phyloP scores from a whole-genome alignment of 257 asterid species.

The Solanum rostratum region DNA sequence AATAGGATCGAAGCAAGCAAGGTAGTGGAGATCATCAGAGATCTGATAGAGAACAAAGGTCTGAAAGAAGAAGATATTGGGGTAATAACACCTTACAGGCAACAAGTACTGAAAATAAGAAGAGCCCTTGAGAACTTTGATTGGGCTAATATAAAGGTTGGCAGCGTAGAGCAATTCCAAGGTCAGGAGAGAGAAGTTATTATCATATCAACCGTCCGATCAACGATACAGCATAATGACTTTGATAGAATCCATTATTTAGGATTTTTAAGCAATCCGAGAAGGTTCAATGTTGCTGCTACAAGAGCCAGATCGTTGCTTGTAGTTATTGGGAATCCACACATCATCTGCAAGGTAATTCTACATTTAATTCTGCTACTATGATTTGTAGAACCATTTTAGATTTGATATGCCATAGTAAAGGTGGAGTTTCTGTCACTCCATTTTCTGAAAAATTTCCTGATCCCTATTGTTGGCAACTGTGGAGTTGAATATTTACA shows the following conservation, averaged over 20 bases:
- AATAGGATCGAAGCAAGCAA: slow-evolving; percentile 87
- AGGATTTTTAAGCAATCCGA: slow-evolving; percentile 92
- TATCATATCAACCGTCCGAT: slow-evolving; percentile 86
- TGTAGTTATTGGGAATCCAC: slow-evolving; percentile 89
- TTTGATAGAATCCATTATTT: slow-evolving; percentile 61
- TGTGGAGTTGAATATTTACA: neutral
- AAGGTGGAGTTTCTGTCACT: neutral
- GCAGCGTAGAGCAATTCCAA: slow-evolving; percentile 94
- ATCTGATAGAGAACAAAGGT: slow-evolving; percentile 36
- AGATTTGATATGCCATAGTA: neutral
- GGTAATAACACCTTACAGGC: slow-evolving; percentile 85
- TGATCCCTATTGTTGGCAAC: neutral
- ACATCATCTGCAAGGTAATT: slow-evolving; percentile 83
- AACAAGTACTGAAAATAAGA: slow-evolving; percentile 72
- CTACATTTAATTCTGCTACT: neutral
- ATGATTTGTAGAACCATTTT: neutral
- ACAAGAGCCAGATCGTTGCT: slow-evolving; percentile 86
- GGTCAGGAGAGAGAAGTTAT: slow-evolving; percentile 86
- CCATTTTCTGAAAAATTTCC: neutral
- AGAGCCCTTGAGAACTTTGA: slow-evolving; percentile 46
- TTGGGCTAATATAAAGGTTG: slow-evolving; percentile 42
- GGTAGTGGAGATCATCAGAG: slow-evolving; percentile 50
- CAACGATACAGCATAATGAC: slow-evolving; percentile 75
- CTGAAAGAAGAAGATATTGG: slow-evolving; percentile 68
- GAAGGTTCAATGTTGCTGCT: slow-evolving; percentile 84